Evolutionary conservation across 495 filamentous ascomycete species (phyloP).

Genomic region (Xylaria flabelliformis): DNA sequence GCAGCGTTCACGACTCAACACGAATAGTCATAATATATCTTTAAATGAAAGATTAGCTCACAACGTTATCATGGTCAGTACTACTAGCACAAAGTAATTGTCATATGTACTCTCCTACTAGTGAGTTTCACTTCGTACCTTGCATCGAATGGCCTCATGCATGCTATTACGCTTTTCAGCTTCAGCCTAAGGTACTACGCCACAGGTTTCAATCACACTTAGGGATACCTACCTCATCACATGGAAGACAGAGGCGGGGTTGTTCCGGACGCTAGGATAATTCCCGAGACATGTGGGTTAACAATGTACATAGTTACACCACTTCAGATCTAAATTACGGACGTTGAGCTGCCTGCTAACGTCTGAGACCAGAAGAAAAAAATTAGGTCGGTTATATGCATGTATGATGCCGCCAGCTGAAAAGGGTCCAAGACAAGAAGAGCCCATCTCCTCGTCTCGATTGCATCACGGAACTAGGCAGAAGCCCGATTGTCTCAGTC

Average conservation of each 20-base stretch:
- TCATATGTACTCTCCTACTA: neutral
- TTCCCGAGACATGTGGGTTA: neutral
- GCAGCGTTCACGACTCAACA: neutral
- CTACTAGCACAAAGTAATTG: neutral
- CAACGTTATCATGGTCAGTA: neutral
- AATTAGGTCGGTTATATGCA: neutral
- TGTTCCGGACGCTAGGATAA: neutral
- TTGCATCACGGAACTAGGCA: neutral
- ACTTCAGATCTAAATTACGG: neutral
- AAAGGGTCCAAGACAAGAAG: neutral
- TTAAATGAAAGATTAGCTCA: neutral
- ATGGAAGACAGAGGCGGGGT: neutral
- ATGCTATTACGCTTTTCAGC: neutral
- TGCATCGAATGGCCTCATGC: neutral
- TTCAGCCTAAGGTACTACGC: neutral
- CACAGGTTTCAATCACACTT: neutral
- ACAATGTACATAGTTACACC: neutral
- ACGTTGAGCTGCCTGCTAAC: neutral
- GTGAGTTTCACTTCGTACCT: neutral
- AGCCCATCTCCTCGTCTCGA: neutral
- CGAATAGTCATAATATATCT: neutral
- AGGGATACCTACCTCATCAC: neutral
- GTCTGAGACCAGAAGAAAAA: neutral
- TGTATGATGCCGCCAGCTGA: neutral
- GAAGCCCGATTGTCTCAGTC: neutral